Conservation (phyloP, 768 basidiomycete genomes). For the Podaxis sp. region DNA sequence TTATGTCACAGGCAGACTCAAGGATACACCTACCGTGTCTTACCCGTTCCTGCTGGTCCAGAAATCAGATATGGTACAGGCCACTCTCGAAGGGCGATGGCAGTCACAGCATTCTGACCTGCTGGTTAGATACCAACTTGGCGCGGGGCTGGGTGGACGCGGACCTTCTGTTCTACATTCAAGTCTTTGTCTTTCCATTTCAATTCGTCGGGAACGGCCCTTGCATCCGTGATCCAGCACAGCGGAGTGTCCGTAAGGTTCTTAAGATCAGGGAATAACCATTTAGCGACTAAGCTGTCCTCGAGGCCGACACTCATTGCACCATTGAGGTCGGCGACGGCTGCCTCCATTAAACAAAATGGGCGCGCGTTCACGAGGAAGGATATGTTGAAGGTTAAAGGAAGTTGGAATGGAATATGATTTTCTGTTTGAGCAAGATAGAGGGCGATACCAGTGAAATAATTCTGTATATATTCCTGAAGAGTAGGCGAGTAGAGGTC, state of each 20-base stretch:
- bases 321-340: constrained; percentile 18
- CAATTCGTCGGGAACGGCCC: constrained; percentile 21
- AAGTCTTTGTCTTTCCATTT: constrained; percentile 43
- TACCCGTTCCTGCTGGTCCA: constrained; percentile 50
- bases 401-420: constrained; percentile 32
- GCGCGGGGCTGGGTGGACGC: not conserved
- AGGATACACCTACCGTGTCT: constrained; percentile 33
- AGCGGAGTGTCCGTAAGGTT: constrained; percentile 22
- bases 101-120: constrained; percentile 32
- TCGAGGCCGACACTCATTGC: not conserved
- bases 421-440: constrained; percentile 33
- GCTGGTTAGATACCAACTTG: not conserved
- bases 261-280: constrained; percentile 40
- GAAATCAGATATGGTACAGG: constrained; percentile 45
- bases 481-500: constrained; percentile 38
- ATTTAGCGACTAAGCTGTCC: constrained; percentile 31
- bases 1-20: too few species aligned
- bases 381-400: constrained; percentile 41
- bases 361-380: constrained; percentile 43
- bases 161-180: constrained; percentile 42
- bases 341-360: constrained; percentile 38
- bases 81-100: constrained; percentile 38
- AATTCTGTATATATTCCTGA: constrained; percentile 35
- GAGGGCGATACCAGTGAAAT: constrained; percentile 31
- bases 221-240: constrained; percentile 17